Evolutionary conservation across 305 asterid genomes (phyloP), one percentile per base, ranked within the genome.

Genomic region (Salvia sclarea): DNA sequence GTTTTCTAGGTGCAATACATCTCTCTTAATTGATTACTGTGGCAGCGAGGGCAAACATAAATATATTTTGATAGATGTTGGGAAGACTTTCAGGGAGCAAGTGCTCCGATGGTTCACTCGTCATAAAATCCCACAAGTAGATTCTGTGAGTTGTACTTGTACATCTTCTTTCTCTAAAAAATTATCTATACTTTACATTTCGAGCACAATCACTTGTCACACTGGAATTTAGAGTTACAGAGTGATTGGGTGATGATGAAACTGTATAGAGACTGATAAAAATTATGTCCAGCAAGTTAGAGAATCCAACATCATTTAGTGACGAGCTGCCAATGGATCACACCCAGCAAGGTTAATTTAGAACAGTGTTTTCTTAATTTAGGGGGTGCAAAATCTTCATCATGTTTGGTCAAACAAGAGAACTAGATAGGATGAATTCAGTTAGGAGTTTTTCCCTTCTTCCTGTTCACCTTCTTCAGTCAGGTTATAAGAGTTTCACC

Each of bases 81-180:
- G 97, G 71, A 93, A 93, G 87, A 86, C 98, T 2, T 93, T 93
- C 73, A 72, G 98, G 83, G 98, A 93, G 80, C 96, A 90, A 87
- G 98, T 90, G 8, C 86, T 93, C 63, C 84, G 97, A 49, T 93
- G 98, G 98, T 93, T 93, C 86, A 83, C 97, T 61, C 71, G 66
- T 55, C 73, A 88, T 80, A 88, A 77, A 74, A 86, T 93, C 74
- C 95, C 96, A 1, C 92, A 80, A 49, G 92, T 90, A 56, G 95
- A 93, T 86, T 93, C 97, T 14, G 98, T 93, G 84, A 90, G 97
- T 85, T 57, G 56, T 58, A 14, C 43, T 85, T 57, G 56, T 58
- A 14, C 43, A 59, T 67, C 66, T 47, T 40, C 28, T 10, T 6
- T 55, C 58, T 66, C 52, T 73, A 43, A 20, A 57, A 43, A 53